phyloP scores from a whole-genome alignment of 768 basidiomycete genomes.

The Lentinula detonsa region DNA sequence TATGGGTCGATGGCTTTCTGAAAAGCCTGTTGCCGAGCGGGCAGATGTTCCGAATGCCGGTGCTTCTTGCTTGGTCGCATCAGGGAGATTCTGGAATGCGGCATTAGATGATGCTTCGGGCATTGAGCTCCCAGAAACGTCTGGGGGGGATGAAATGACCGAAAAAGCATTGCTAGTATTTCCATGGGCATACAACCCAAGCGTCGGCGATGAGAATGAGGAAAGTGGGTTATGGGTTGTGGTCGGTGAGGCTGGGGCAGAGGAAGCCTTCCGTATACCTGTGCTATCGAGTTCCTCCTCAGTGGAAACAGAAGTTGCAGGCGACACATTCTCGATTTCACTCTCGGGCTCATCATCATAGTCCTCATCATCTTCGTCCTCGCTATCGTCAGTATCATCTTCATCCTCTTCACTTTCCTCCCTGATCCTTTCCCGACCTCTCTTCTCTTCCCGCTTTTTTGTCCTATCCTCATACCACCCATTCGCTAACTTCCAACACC shows the following conservation, averaged over 20 bases:
- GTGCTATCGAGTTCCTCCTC: neutral
- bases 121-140: neutral
- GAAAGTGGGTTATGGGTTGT: neutral
- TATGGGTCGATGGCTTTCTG: constrained; percentile 28
- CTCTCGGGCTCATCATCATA: constrained; percentile 16
- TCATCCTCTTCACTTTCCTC: constrained; percentile 25
- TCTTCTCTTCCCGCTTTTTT: constrained; percentile 18
- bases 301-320: neutral
- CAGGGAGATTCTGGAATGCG: neutral
- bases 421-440: constrained; percentile 15
- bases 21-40: neutral
- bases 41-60: neutral
- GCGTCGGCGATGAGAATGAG: neutral
- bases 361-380: constrained; percentile 23
- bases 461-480: constrained; percentile 38
- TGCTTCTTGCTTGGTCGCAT: neutral
- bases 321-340: constrained; percentile 7
- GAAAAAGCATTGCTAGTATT: constrained; percentile 1
- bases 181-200: constrained; percentile 9
- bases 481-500: constrained; percentile 91
- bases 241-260: constrained; percentile 3
- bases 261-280: neutral
- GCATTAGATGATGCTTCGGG: neutral
- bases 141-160: constrained; percentile 14
- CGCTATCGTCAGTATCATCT: constrained; percentile 13